Evolutionary conservation across 345 rosid genomes (phyloP).

Genomic region (Eutrema heterophyllum): DNA sequence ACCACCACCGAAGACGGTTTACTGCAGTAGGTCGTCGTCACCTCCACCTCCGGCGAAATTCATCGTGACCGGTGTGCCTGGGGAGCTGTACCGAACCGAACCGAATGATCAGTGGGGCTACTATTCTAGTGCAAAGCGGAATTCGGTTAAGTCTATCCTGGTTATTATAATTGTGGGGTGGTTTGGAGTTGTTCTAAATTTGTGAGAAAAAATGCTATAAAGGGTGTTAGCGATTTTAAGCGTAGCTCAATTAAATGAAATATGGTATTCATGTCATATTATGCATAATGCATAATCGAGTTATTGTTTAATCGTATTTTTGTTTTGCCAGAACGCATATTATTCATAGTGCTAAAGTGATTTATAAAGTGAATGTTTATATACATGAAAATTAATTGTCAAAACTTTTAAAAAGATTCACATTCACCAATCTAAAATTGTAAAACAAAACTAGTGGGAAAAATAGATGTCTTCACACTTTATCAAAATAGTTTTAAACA

Average conservation of each 20-base stretch:
- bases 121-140: slow-evolving; percentile 35
- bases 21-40: slow-evolving; percentile 24
- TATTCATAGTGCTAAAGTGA: not conserved
- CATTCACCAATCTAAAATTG: not conserved
- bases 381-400: not conserved
- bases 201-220: not conserved
- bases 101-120: slow-evolving; percentile 32
- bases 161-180: slow-evolving; percentile 20
- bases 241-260: not conserved
- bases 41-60: slow-evolving; percentile 50
- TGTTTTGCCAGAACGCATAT: not conserved
- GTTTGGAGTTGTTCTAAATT: not conserved
- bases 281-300: not conserved
- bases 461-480: not conserved
- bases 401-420: not conserved
- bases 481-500: not conserved
- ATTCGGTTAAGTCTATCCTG: slow-evolving; percentile 13
- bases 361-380: not conserved
- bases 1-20: slow-evolving; percentile 19
- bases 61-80: slow-evolving; percentile 47
- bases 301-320: not conserved
- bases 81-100: slow-evolving; percentile 37
- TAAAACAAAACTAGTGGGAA: not conserved
- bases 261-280: not conserved
- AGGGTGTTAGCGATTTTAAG: not conserved